phyloP scores from a whole-genome alignment of 176 grass and related monocot species.

The Oryza nivara region DNA sequence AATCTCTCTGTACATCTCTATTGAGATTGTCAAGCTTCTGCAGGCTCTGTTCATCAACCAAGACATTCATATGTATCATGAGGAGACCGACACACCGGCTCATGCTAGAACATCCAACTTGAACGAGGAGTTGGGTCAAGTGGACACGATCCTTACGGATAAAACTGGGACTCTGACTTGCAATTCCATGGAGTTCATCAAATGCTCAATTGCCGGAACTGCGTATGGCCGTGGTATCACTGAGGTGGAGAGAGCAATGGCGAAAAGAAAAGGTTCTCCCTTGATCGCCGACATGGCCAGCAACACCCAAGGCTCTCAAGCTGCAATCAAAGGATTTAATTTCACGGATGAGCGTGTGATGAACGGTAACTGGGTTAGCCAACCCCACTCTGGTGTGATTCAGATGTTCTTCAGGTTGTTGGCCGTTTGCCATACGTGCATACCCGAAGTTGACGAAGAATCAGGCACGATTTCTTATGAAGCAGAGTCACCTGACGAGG shows the following conservation, averaged over 20 bases:
- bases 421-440: constrained; percentile 85
- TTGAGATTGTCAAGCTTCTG: constrained; percentile 89
- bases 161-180: constrained; percentile 94
- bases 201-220: constrained; percentile 82
- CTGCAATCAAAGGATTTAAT: constrained; percentile 77
- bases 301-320: constrained; percentile 14
- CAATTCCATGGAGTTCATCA: constrained; percentile 99
- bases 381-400: constrained; percentile 48
- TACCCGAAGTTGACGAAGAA: constrained; percentile 77
- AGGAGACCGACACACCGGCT: constrained; percentile 73
- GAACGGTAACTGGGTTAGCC: constrained; percentile 70
- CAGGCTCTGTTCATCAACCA: constrained; percentile 84
- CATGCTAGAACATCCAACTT: constrained; percentile 88
- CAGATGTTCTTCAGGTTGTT: constrained; percentile 73
- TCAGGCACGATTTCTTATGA: constrained; percentile 76
- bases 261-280: constrained; percentile 51
- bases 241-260: constrained; percentile 83
- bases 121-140: constrained; percentile 92
- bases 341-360: constrained; percentile 83
- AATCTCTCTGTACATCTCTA: constrained; percentile 93
- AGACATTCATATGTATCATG: constrained; percentile 86
- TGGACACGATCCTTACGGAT: constrained; percentile 84
- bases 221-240: constrained; percentile 76
- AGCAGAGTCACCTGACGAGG: constrained; percentile 95
- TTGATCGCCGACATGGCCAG: constrained; percentile 38